Evolutionary conservation across 768 basidiomycete genomes (phyloP).

Genomic region (Xanthoconium stramineum): DNA sequence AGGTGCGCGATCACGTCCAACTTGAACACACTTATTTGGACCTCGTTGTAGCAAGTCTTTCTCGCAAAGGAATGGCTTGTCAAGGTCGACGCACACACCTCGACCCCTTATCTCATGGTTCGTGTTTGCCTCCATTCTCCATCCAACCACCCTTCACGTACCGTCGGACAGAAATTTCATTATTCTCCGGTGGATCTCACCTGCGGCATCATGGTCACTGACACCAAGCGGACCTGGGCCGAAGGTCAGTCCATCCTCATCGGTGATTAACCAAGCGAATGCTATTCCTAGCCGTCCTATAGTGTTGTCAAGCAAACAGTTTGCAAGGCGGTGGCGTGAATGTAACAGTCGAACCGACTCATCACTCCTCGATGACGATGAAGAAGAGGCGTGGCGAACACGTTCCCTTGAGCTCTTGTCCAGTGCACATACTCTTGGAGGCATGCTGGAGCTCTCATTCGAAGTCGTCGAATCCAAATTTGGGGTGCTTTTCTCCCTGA

Average conservation of each 20-base stretch:
- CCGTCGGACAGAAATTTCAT: slow-evolving; percentile 56
- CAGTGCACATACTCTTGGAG: slow-evolving; percentile 60
- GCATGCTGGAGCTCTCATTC: slow-evolving; percentile 53
- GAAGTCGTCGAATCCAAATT: slow-evolving; percentile 57
- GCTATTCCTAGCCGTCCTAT: slow-evolving; percentile 12
- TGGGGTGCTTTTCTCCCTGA: slow-evolving; percentile 41
- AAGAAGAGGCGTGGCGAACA: slow-evolving; percentile 64
- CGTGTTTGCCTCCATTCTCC: slow-evolving; percentile 29
- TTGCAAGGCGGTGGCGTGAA: slow-evolving; percentile 68
- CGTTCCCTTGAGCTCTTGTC: slow-evolving; percentile 52
- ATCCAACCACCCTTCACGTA: slow-evolving; percentile 7
- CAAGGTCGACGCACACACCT: slow-evolving; percentile 55
- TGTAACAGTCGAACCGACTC: slow-evolving; percentile 44
- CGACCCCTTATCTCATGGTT: slow-evolving; percentile 72
- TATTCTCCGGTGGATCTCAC: slow-evolving; percentile 51
- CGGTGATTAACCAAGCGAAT: slow-evolving; percentile 22
- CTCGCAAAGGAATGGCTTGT: slow-evolving; percentile 72
- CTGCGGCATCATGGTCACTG: slow-evolving; percentile 65
- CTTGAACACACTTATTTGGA: neutral
- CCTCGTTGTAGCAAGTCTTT: slow-evolving; percentile 46
- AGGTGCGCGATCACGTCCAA: slow-evolving; percentile 28
- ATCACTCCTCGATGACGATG: slow-evolving; percentile 29
- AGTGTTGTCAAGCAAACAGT: slow-evolving; percentile 56
- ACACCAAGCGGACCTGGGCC: slow-evolving; percentile 70
- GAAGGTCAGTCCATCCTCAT: slow-evolving; percentile 50